Base-by-base conservation (phyloP, 2,329 filamentous ascomycete genomes). In the Ascosphaera pollenicola region DNA sequence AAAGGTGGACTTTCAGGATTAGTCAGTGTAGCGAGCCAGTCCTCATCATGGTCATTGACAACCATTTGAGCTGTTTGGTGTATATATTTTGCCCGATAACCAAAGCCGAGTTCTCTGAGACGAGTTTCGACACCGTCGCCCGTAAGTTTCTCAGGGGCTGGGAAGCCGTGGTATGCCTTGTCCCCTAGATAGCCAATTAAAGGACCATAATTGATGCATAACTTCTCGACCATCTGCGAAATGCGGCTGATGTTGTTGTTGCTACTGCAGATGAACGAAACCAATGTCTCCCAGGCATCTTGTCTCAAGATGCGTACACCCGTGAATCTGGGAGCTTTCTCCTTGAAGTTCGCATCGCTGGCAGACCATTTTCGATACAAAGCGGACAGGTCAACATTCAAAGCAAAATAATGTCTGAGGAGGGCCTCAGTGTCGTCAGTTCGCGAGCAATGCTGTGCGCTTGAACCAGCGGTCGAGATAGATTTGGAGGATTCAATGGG, bases 191-290 rank as follows among this genome's bases (percentile, higher is more conserved):
- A 65, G 1, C 72, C 80, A 40, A 95, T 70, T 3, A 81, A 62
- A 0, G 75, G 70, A 0, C 89, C 89, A 50, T 94, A 98, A 51
- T 91, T 70, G 19, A 70, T 56, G 54, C 91, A 98, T 10, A 98
- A 64, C 49, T 93, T 95, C 48, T 91, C 75, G 17, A 87, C 84
- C 89, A 98, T 98, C 58, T 91, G 81, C 3, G 81, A 87, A 54
- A 98, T 98, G 31, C 89, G 73, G 2, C 76, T 70, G 43, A 98
- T 98, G 54, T 98, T 94, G 61, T 98, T 98, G 60, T 98, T 98
- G 59, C 84, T 93, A 58, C 85, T 94, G 66, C 89, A 98, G 46
- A 98, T 98, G 58, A 98, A 98, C 41, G 79, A 77, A 17, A 98
- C 65, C 17, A 98, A 65, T 1, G 89, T 75, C 57, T 98, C 89